Conservation (phyloP, 768 basidiomycete species). For the Austroboletus eburneus region DNA sequence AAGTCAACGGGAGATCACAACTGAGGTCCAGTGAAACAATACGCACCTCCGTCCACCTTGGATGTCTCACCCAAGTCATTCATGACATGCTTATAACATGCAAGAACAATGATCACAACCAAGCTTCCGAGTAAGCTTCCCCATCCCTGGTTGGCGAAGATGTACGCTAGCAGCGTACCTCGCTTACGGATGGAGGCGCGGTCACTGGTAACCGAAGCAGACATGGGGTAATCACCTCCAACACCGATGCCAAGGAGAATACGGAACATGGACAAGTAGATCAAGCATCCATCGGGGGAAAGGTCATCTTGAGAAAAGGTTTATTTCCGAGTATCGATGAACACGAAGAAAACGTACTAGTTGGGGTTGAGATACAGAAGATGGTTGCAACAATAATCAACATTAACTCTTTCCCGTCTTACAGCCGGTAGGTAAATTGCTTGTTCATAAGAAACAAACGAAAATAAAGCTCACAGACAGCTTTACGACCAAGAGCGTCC, state of each 20-base stretch:
- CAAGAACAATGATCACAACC: slow-evolving; percentile 59
- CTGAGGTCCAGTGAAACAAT: background rate
- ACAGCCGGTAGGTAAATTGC: slow-evolving; percentile 2
- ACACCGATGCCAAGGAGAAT: slow-evolving; percentile 75
- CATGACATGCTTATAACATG: slow-evolving; percentile 61
- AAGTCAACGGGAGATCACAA: background rate
- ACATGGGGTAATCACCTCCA: slow-evolving; percentile 80
- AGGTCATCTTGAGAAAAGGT: slow-evolving; percentile 37
- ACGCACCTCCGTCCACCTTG: slow-evolving; percentile 67
- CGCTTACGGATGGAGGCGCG: slow-evolving; percentile 60
- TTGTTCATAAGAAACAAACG: background rate
- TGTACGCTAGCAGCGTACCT: slow-evolving; percentile 72
- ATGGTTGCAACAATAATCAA: slow-evolving; percentile 78
- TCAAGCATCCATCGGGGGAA: slow-evolving; percentile 46
- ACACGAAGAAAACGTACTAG: slow-evolving; percentile 33
- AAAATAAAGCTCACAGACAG: slow-evolving; percentile 43
- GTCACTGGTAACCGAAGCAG: slow-evolving; percentile 64
- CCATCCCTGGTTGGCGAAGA: slow-evolving; percentile 78
- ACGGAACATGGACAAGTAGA: slow-evolving; percentile 64
- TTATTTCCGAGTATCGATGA: background rate
- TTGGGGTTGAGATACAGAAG: slow-evolving; percentile 61
- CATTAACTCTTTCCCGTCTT: slow-evolving; percentile 77
- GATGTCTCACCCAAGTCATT: slow-evolving; percentile 51
- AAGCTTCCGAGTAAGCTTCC: slow-evolving; percentile 63
- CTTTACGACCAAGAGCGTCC: slow-evolving; percentile 65